Evolutionary conservation across 139 green algal genomes (phyloP).

Genomic region (Coelastrella sp.): DNA sequence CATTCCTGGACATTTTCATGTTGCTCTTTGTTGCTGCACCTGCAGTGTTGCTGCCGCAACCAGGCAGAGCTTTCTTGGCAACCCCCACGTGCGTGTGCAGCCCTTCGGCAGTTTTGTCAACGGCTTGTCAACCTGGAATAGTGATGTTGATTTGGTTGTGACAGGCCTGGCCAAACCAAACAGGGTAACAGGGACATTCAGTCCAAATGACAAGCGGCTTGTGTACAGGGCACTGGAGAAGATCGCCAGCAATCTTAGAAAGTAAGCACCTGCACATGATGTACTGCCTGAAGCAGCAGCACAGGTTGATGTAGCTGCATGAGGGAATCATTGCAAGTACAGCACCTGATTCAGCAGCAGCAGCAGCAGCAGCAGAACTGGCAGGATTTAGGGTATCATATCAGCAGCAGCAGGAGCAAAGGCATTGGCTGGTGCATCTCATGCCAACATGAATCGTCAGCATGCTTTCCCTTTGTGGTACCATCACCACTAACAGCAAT

Average conservation of each 20-base stretch:
- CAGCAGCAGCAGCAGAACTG: too few relatives aligned
- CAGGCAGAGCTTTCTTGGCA: slow-evolving; percentile 4
- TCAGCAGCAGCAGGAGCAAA: too few relatives aligned
- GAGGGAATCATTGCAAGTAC: too few relatives aligned
- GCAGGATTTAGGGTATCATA: too few relatives aligned
- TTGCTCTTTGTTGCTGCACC: not conserved
- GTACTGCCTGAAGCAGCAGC: too few relatives aligned
- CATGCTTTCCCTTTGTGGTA: too few relatives aligned
- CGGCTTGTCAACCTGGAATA: slow-evolving; percentile 66
- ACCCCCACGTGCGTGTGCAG: slow-evolving; percentile 43
- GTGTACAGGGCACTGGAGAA: slow-evolving; percentile 24
- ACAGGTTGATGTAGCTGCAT: too few relatives aligned
- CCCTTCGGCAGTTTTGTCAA: slow-evolving; percentile 74
- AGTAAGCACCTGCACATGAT: not conserved
- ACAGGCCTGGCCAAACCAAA: slow-evolving; percentile 42
- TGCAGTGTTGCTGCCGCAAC: slow-evolving; percentile 32
- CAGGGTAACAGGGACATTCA: slow-evolving; percentile 23
- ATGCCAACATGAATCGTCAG: too few relatives aligned
- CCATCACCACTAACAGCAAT: too few relatives aligned
- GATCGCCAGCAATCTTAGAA: slow-evolving; percentile 12
- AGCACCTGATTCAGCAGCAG: too few relatives aligned
- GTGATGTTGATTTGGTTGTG: slow-evolving; percentile 73
- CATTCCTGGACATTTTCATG: too few relatives aligned
- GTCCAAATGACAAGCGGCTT: slow-evolving; percentile 21
- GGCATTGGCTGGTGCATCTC: too few relatives aligned